Evolutionary conservation across 176 grass and related monocot genomes (phyloP).

Genomic region (Oryza australiensis): DNA sequence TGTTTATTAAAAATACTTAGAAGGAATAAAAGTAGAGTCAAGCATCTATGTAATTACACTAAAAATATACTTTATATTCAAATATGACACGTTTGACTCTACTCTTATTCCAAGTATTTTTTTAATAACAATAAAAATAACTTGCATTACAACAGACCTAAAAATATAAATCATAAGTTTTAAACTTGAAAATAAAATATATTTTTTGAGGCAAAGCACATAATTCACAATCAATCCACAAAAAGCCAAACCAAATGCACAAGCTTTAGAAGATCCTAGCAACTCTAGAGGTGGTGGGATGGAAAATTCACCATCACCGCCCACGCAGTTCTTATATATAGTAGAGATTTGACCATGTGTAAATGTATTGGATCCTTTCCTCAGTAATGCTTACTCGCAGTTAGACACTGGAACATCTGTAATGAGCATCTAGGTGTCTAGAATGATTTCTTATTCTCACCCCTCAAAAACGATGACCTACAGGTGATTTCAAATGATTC

Average conservation of each 20-base stretch:
- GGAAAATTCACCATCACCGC: background rate
- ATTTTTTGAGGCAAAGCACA: background rate
- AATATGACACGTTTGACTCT: background rate
- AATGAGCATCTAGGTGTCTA: background rate
- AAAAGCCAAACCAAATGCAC: background rate
- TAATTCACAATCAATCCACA: background rate
- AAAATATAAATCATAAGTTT: background rate
- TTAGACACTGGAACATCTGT: background rate
- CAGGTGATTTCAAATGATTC: background rate
- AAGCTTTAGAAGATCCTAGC: background rate
- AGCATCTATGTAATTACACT: no score
- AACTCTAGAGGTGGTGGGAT: background rate
- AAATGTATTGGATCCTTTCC: background rate
- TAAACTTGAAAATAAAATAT: background rate
- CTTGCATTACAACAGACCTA: background rate
- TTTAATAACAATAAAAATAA: background rate
- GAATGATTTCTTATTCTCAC: background rate
- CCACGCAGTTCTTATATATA: background rate
- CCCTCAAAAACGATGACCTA: background rate
- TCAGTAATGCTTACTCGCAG: background rate
- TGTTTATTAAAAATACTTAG: background rate
- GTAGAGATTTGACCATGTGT: background rate
- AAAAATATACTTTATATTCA: no score
- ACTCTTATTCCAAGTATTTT: no score
- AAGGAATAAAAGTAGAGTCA: background rate